Evolutionary conservation across 345 rosid species (phyloP).

Genomic region (Barbarea vulgaris): DNA sequence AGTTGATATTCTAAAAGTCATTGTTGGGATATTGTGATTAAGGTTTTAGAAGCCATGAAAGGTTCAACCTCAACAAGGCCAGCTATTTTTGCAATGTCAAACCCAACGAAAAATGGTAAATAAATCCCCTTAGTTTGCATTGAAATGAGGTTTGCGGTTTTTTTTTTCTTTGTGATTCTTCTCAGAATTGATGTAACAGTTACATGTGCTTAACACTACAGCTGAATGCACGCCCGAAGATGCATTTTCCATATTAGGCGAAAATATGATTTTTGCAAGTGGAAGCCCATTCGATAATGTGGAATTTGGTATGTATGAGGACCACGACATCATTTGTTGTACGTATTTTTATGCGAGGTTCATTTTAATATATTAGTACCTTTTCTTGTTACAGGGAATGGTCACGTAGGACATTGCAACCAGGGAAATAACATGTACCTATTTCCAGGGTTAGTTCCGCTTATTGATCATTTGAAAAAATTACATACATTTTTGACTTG

Average conservation of each 20-base stretch:
- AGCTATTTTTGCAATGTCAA: conserved; percentile 99
- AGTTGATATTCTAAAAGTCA: conserved; percentile 9
- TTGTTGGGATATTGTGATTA: conserved; percentile 32
- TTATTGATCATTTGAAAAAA: not conserved
- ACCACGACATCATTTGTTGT: not conserved
- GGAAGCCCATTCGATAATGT: conserved; percentile 95
- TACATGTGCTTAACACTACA: conserved; percentile 37
- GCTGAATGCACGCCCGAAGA: conserved; percentile 97
- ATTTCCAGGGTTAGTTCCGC: conserved; percentile 84
- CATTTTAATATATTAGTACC: conserved; percentile 20
- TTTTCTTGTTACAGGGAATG: conserved; percentile 59
- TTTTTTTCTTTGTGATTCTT: conserved; percentile 11
- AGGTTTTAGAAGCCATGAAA: conserved; percentile 97
- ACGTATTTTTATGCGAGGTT: not conserved
- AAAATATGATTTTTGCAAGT: conserved; percentile 89
- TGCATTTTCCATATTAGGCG: conserved; percentile 92
- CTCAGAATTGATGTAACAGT: conserved; percentile 8
- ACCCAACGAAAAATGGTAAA: conserved; percentile 90
- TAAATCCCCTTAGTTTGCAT: conserved; percentile 5
- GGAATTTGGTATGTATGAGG: conserved; percentile 68
- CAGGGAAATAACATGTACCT: conserved; percentile 99
- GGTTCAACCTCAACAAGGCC: conserved; percentile 94
- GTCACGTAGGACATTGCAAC: conserved; percentile 84
- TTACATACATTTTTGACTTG: conserved; percentile 9
- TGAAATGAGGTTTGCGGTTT: not conserved